Evolutionary conservation across 176 grass and related monocot genomes (phyloP).

Genomic region (Lolium perenne): DNA sequence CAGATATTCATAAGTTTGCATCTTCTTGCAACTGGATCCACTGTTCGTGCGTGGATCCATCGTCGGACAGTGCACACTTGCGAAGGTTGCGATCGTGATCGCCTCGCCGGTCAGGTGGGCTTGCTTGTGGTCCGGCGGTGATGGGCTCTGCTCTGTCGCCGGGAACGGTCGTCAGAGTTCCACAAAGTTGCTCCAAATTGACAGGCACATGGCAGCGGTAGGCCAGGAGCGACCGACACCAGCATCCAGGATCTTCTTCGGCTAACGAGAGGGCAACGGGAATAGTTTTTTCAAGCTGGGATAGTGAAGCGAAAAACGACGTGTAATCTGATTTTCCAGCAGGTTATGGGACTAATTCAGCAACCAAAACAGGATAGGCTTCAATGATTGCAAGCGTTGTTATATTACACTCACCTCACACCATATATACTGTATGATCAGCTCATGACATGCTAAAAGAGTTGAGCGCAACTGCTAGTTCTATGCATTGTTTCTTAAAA

Average conservation of each 20-base stretch:
- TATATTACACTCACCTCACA: no score
- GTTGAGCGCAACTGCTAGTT: neutral
- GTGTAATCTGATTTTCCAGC: neutral
- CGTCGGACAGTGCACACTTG: neutral
- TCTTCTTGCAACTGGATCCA: neutral
- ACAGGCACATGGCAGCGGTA: conserved; percentile 11
- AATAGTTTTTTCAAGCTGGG: no score
- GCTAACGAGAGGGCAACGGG: neutral
- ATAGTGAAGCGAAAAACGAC: neutral
- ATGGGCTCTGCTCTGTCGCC: neutral
- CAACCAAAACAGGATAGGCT: neutral
- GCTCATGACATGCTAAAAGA: neutral
- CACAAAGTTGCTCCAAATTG: neutral
- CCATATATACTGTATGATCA: no score
- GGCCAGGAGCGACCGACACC: neutral
- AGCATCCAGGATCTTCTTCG: neutral
- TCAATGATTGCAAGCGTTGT: neutral
- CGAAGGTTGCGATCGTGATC: neutral
- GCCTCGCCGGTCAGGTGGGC: neutral
- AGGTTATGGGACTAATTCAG: neutral
- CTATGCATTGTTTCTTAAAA: no score
- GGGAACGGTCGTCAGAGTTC: neutral
- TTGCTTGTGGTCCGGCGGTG: neutral
- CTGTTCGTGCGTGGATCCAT: neutral
- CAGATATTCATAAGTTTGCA: neutral